Conservation (phyloP, 108 stramenopile genomes). For the Cyclotella choctawhatcheeana region DNA sequence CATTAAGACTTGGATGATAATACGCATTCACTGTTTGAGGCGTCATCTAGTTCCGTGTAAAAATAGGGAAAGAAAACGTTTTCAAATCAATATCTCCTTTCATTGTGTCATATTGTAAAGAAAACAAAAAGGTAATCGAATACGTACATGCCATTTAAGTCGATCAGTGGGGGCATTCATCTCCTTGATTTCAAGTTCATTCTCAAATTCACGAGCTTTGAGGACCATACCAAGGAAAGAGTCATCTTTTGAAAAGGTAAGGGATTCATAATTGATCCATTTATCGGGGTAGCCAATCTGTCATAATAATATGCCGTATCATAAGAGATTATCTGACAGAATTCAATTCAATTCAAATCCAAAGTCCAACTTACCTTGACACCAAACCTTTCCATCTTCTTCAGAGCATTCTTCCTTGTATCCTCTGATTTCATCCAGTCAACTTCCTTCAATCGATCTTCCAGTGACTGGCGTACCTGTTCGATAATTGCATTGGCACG, state of each 20-base stretch:
- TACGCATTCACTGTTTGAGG: conserved; percentile 88
- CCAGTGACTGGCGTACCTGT: conserved; percentile 74
- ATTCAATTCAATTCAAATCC: not conserved
- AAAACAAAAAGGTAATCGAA: no score
- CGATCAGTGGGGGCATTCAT: conserved; percentile 87
- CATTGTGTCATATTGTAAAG: no score
- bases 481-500: conserved; percentile 75
- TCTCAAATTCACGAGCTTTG: conserved; percentile 64
- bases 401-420: conserved; percentile 68
- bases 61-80: not conserved
- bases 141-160: conserved; percentile 75
- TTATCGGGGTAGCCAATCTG: conserved; percentile 83
- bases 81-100: no score
- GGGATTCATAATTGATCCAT: conserved; percentile 76
- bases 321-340: not conserved
- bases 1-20: conserved; percentile 69
- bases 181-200: conserved; percentile 60
- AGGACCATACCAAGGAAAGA: conserved; percentile 66
- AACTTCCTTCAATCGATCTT: conserved; percentile 80
- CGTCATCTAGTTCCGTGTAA: conserved; percentile 54
- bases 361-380: conserved; percentile 43
- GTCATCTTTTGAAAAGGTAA: conserved; percentile 48
- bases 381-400: conserved; percentile 79
- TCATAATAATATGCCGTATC: not conserved
- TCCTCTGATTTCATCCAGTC: conserved; percentile 86